A percentile compares a stretch with the other conserved stretches of the same genome.
Conservation (phyloP, 352 stramenopile species). For the Globisporangium okanoganense region DNA sequence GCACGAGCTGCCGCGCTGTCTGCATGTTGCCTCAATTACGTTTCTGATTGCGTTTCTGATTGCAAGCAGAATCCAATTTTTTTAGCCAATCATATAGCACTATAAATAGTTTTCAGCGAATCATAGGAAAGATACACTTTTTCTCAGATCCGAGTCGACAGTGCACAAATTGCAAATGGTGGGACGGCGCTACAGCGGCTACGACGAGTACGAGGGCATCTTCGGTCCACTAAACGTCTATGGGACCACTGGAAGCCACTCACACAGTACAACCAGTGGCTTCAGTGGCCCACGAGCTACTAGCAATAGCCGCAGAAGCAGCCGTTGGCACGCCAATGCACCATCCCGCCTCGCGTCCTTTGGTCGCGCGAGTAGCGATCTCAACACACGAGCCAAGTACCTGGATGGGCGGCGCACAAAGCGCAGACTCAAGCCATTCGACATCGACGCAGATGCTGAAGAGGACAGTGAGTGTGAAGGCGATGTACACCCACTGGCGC, state of each 20-base stretch:
- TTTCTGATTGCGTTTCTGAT: not conserved
- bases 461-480: constrained; percentile 8
- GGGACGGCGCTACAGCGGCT: constrained; percentile 26
- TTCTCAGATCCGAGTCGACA: constrained; percentile 1
- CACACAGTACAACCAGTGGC: not conserved
- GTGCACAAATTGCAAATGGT: constrained; percentile 1
- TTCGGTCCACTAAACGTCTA: constrained; percentile 41
- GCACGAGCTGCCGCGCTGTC: constrained; percentile 23
- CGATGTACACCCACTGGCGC: not conserved
- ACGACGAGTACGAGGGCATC: constrained; percentile 65
- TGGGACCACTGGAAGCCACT: constrained; percentile 8
- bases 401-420: constrained; percentile 20
- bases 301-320: not conserved
- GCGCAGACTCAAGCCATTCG: constrained; percentile 18
- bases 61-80: not conserved
- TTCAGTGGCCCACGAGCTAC: constrained; percentile 1
- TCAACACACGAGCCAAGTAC: constrained; percentile 19
- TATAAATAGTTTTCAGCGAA: not conserved
- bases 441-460: constrained; percentile 10
- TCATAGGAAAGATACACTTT: constrained; percentile 6
- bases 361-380: constrained; percentile 4
- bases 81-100: not conserved
- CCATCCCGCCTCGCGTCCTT: not conserved
- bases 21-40: constrained; percentile 4
- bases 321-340: not conserved